Conservation (phyloP, 2,329 filamentous ascomycete genomes). For the Fusarium longipes region DNA sequence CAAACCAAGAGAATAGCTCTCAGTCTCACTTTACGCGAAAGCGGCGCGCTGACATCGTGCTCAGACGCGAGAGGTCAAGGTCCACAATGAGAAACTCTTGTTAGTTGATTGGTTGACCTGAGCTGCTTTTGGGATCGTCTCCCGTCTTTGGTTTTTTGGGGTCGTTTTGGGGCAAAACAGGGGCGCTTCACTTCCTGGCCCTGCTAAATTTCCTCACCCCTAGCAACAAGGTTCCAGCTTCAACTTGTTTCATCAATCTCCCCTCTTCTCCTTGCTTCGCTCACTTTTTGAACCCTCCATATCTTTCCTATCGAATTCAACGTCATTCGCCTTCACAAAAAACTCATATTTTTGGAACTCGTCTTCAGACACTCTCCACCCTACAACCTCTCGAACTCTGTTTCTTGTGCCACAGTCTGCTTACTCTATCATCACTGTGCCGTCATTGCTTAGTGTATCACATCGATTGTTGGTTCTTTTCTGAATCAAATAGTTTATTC, state of each 20-base stretch:
- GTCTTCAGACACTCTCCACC: slow-evolving; percentile 36
- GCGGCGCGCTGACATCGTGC: slow-evolving; percentile 43
- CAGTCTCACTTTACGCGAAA: slow-evolving; percentile 49
- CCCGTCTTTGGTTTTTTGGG: slow-evolving; percentile 12
- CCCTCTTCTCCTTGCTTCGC: slow-evolving; percentile 24
- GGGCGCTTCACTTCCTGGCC: slow-evolving; percentile 14
- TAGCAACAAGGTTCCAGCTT: slow-evolving; percentile 28
- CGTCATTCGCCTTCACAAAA: slow-evolving; percentile 27
- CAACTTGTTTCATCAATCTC: slow-evolving; percentile 15
- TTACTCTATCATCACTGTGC: slow-evolving; percentile 1
- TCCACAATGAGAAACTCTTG: slow-evolving; percentile 24
- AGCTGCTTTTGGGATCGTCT: slow-evolving; percentile 11
- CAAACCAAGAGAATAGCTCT: slow-evolving; percentile 10
- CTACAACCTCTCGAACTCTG: slow-evolving; percentile 2
- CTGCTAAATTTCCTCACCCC: slow-evolving; percentile 26
- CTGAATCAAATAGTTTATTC: background rate
- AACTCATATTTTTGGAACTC: background rate
- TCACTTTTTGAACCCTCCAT: slow-evolving; percentile 34
- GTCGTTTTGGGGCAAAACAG: slow-evolving; percentile 8
- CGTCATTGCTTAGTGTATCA: slow-evolving; percentile 12
- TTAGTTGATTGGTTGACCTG: slow-evolving; percentile 20
- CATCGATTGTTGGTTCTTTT: slow-evolving; percentile 1
- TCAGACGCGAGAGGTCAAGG: slow-evolving; percentile 8
- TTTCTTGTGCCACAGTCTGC: slow-evolving; percentile 11
- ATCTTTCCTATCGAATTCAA: slow-evolving; percentile 21